Conservation (phyloP, 1,284 basidiomycete genomes). For the Pseudozyma pruni region DNA sequence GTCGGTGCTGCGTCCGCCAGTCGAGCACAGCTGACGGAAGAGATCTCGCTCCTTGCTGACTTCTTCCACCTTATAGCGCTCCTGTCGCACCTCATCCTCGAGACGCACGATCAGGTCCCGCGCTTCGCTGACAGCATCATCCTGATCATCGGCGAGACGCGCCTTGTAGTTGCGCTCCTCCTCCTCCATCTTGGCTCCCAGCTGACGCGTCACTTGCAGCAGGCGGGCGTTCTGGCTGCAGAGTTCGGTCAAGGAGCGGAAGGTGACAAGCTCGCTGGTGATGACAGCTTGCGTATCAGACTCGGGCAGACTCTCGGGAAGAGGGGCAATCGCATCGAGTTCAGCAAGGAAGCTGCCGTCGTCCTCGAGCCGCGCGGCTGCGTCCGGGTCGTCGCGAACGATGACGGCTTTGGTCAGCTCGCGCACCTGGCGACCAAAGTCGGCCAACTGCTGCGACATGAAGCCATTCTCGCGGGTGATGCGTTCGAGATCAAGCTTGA, state of each 20-base stretch:
- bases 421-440: constrained; percentile 87
- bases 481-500: constrained; percentile 73
- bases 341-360: constrained; percentile 65
- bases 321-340: constrained; percentile 46
- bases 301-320: constrained; percentile 31
- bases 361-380: constrained; percentile 79
- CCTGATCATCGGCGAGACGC: constrained; percentile 73
- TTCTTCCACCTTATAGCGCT: constrained; percentile 79
- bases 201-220: constrained; percentile 81
- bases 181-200: constrained; percentile 67
- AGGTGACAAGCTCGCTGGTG: constrained; percentile 87
- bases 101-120: constrained; percentile 84
- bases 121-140: constrained; percentile 84
- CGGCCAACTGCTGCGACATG: constrained; percentile 76
- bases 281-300: constrained; percentile 74
- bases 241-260: constrained; percentile 80
- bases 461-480: constrained; percentile 76
- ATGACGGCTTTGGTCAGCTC: constrained; percentile 81
- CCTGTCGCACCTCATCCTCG: constrained; percentile 78
- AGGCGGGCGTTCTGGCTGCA: constrained; percentile 91
- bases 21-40: constrained; percentile 77
- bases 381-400: constrained; percentile 81
- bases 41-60: constrained; percentile 88
- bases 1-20: constrained; percentile 40
- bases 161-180: constrained; percentile 61